These are phyloP conservation scores for Luvunga scandens DNA, from an alignment of 345 rosid genomes.

Conservation along the genomic window DNA sequence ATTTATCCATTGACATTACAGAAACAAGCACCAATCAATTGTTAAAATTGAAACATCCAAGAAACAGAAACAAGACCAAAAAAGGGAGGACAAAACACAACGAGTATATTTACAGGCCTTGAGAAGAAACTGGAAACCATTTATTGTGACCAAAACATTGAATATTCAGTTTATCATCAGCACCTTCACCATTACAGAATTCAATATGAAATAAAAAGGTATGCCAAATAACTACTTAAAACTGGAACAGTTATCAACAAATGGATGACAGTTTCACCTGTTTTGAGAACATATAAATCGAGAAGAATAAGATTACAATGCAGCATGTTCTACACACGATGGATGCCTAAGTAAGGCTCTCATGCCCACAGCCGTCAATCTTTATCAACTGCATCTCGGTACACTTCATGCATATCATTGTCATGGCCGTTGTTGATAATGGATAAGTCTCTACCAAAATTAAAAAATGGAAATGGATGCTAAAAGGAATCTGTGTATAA, in stretches of 20 bases:
- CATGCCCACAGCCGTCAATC: background rate
- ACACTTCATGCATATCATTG: background rate
- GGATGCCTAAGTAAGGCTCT: background rate
- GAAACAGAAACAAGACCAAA: background rate
- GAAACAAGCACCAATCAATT: background rate
- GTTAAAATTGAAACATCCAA: background rate
- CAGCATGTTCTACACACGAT: background rate
- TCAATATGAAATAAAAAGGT: background rate
- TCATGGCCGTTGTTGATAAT: background rate
- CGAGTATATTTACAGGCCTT: background rate
- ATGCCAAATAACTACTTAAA: background rate
- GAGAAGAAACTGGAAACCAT: background rate
- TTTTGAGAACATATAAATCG: background rate
- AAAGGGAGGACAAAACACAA: background rate
- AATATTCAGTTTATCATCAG: background rate
- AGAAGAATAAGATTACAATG: background rate
- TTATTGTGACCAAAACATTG: background rate
- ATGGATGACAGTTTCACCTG: background rate
- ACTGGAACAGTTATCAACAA: background rate
- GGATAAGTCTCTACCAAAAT: background rate
- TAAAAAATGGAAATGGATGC: background rate
- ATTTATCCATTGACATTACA: background rate
- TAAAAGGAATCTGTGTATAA: background rate
- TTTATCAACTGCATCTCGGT: background rate
- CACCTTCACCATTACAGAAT: background rate